Evolutionary conservation across 23 red algal species (phyloP).

Genomic region (Gracilaria gracilis): DNA sequence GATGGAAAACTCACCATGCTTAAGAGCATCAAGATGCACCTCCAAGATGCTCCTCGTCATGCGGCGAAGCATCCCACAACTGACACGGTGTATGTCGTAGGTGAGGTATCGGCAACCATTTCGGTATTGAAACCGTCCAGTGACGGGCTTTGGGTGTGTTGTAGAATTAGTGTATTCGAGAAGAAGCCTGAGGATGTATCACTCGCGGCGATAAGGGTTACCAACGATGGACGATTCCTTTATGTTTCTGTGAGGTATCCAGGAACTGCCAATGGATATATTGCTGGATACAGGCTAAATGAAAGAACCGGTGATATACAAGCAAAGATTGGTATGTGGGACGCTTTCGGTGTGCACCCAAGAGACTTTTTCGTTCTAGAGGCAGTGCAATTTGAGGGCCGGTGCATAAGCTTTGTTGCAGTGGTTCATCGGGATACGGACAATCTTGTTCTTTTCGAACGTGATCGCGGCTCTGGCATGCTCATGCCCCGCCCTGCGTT

Average conservation of each 20-base stretch:
- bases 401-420: constrained; percentile 45
- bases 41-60: constrained; percentile 55
- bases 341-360: constrained; percentile 48
- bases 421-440: constrained; percentile 56
- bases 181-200: constrained; percentile 30
- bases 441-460: constrained; percentile 53
- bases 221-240: constrained; percentile 48
- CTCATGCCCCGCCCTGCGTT: constrained; percentile 20
- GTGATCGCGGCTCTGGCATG: constrained; percentile 29
- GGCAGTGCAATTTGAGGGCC: constrained; percentile 9
- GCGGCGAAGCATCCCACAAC: constrained; percentile 41
- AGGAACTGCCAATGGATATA: constrained; percentile 6
- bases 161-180: constrained; percentile 17
- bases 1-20: constrained; percentile 34
- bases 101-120: constrained; percentile 30
- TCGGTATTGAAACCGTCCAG: constrained; percentile 17
- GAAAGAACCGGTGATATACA: constrained; percentile 23
- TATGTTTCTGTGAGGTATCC: constrained; percentile 59
- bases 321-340: constrained; percentile 47
- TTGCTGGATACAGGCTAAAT: constrained; percentile 38
- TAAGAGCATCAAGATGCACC: constrained; percentile 19
- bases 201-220: constrained; percentile 54
- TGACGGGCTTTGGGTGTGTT: constrained; percentile 7
- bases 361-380: constrained; percentile 60
- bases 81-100: constrained; percentile 52